A percentile compares a stretch with the other conserved stretches of the same genome.
Conservation (phyloP, 495 filamentous ascomycete species). For the Xylaria longipes region DNA sequence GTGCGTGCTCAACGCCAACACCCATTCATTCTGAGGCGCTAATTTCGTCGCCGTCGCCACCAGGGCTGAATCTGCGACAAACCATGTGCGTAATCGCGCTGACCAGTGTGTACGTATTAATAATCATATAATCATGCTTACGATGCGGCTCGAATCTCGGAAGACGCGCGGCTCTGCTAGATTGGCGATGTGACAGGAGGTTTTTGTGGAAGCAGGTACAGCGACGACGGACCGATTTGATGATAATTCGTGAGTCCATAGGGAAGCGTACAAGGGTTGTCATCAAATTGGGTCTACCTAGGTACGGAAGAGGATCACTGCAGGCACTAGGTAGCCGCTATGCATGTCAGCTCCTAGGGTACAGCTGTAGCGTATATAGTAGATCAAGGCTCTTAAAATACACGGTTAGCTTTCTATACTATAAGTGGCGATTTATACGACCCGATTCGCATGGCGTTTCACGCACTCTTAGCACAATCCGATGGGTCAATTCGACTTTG, state of each 20-base stretch:
- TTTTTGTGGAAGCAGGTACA: neutral
- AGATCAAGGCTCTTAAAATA: neutral
- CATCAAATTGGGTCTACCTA: no score
- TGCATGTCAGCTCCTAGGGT: neutral
- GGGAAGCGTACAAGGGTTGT: neutral
- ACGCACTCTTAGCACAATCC: neutral
- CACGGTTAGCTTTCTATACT: neutral
- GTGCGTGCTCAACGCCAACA: neutral
- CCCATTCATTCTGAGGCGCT: neutral
- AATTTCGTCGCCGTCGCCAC: slow-evolving; percentile 5
- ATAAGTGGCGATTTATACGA: neutral
- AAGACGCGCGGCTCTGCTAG: neutral
- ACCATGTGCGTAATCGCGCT: neutral
- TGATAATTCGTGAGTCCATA: neutral
- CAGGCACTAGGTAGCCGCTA: neutral
- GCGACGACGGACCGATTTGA: neutral
- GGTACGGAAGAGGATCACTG: no score
- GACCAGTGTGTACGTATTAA: neutral
- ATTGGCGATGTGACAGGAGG: neutral
- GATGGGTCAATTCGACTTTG: neutral
- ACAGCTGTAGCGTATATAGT: neutral
- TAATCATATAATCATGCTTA: slow-evolving; percentile 8
- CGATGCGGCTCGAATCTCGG: neutral
- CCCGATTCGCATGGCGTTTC: neutral
- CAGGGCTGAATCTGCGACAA: slow-evolving; percentile 13